Percentiles rank a stretch among this genome's conserved stretches.
These are phyloP conservation scores for Xylariaceae sp. DNA, from an alignment of 2,329 filamentous ascomycete genomes.

Conservation along the genomic window DNA sequence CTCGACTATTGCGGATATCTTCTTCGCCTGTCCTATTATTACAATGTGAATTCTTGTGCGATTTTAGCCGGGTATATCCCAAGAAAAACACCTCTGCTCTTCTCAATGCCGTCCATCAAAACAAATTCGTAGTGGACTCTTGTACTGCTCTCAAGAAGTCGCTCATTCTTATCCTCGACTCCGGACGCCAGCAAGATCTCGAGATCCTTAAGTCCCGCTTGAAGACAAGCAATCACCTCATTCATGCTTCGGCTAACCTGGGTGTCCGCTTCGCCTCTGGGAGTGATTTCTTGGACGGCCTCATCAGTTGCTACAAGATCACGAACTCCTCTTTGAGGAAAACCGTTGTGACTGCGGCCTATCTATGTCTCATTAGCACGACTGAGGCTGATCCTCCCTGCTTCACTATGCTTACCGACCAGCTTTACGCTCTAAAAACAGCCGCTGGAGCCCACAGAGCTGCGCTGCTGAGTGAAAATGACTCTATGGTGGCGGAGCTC, in stretches of 20 bases:
- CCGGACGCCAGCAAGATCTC: conserved; percentile 58
- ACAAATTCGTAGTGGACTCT: conserved; percentile 55
- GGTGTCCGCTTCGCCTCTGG: conserved; percentile 74
- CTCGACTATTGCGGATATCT: conserved; percentile 54
- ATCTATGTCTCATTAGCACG: conserved; percentile 73
- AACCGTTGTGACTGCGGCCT: conserved; percentile 71
- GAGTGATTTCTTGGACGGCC: conserved; percentile 82
- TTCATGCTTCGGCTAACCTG: conserved; percentile 61
- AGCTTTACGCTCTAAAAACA: conserved; percentile 78
- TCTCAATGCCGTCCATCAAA: conserved; percentile 53
- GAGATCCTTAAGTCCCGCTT: conserved; percentile 58
- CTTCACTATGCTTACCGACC: conserved; percentile 76
- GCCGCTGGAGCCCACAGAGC: conserved; percentile 66
- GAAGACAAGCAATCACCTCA: conserved; percentile 62
- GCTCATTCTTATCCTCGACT: conserved; percentile 65
- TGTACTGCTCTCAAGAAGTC: conserved; percentile 63
- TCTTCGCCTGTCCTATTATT: conserved; percentile 53
- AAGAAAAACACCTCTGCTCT: conserved; percentile 62
- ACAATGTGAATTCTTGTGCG: conserved; percentile 68
- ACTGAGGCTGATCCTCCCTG: conserved; percentile 69
- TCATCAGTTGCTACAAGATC: conserved; percentile 66
- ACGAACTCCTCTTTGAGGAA: conserved; percentile 66
- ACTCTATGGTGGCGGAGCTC: conserved; percentile 78
- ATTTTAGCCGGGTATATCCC: conserved; percentile 68
- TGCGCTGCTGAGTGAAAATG: conserved; percentile 59